Evolutionary conservation across 208 protist genomes (phyloP).

Genomic region (Acanthamoeba polyphaga): DNA sequence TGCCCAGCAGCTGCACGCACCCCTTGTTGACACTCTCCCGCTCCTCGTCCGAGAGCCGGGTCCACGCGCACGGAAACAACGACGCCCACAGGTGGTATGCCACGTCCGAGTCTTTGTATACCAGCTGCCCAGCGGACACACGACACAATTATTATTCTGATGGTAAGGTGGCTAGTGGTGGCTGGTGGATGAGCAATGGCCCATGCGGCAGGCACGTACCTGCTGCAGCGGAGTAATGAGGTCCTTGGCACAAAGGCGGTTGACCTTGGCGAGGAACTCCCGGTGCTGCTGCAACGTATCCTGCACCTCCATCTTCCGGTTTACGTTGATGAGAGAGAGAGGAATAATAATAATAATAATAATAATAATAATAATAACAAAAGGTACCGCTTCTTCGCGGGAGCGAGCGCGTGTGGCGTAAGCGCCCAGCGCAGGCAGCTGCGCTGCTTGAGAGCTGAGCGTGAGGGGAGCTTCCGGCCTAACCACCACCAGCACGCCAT

Average conservation of each 20-base stretch:
- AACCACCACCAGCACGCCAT: no score
- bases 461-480: constrained; percentile 2
- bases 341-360: no score
- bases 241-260: constrained; percentile 26
- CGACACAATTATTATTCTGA: no score
- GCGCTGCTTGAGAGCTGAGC: background rate
- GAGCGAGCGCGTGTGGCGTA: background rate
- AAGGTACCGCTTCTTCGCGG: background rate
- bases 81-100: constrained; percentile 39
- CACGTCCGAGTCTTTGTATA: constrained; percentile 1
- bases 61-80: constrained; percentile 11
- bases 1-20: background rate
- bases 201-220: background rate
- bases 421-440: constrained; percentile 22
- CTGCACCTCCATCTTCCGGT: no score
- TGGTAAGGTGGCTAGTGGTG: no score
- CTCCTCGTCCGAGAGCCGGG: background rate
- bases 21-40: background rate
- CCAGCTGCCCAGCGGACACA: background rate
- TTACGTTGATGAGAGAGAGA: no score
- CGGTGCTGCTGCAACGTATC: background rate
- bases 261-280: constrained; percentile 8
- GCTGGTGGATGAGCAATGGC: no score
- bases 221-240: background rate
- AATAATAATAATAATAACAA: no score